phyloP scores from a whole-genome alignment of 179 eudicot species.

The Spergularia azorica region DNA sequence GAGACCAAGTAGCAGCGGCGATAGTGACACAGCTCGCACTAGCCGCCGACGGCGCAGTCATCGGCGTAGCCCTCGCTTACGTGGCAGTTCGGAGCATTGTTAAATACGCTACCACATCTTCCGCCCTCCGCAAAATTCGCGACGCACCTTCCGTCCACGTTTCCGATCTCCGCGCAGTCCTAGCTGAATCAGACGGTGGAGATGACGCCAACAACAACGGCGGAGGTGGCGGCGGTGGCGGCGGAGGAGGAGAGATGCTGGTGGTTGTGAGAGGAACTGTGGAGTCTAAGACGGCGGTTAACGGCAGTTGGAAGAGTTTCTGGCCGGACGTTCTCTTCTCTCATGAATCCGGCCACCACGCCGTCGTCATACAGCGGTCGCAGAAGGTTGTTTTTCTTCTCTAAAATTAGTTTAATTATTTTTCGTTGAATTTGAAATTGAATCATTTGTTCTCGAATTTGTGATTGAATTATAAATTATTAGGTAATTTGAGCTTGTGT shows the following conservation, averaged over 20 bases:
- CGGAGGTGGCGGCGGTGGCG: constrained; percentile 4
- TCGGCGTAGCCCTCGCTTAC: constrained; percentile 74
- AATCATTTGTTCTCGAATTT: not conserved
- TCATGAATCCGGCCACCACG: constrained; percentile 56
- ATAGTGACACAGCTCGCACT: constrained; percentile 54
- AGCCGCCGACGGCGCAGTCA: constrained; percentile 79
- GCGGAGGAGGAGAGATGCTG: constrained; percentile 36
- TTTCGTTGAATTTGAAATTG: no score
- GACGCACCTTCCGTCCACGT: constrained; percentile 61
- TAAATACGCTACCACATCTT: constrained; percentile 47
- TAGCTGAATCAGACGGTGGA: constrained; percentile 23
- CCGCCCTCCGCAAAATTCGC: constrained; percentile 59
- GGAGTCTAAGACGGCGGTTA: constrained; percentile 57
- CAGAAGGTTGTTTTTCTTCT: constrained; percentile 48
- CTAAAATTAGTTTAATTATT: no score
- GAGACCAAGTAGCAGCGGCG: constrained; percentile 69
- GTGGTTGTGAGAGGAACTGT: constrained; percentile 71
- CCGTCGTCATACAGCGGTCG: constrained; percentile 68
- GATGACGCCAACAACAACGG: not conserved
- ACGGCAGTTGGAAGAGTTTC: constrained; percentile 52
- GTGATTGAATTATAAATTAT: not conserved
- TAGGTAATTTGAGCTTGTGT: not conserved
- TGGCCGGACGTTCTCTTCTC: constrained; percentile 50
- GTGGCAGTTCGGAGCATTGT: constrained; percentile 60
- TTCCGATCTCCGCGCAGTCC: constrained; percentile 74